These are phyloP conservation scores for Euptelea pleiosperma DNA, from an alignment of 164 flowering plant genomes.

Conservation along the genomic window DNA sequence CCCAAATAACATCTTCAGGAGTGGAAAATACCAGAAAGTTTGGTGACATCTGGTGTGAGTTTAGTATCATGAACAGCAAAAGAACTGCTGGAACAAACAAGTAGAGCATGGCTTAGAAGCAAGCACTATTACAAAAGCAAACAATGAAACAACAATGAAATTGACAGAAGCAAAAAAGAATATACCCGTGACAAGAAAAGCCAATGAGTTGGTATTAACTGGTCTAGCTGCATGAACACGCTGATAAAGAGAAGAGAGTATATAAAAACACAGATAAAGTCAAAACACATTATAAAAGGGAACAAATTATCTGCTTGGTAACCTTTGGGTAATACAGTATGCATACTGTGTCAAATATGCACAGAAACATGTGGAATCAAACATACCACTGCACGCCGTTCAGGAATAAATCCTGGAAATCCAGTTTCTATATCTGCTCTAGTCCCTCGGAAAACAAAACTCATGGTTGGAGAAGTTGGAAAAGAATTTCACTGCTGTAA, in stretches of 20 bases:
- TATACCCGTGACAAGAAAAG: slow-evolving; percentile 87
- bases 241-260: slow-evolving; percentile 47
- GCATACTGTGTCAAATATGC: not conserved
- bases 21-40: slow-evolving; percentile 76
- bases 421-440: slow-evolving; percentile 77
- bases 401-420: slow-evolving; percentile 67
- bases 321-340: not conserved
- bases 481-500: too few relatives aligned
- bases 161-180: slow-evolving; percentile 3
- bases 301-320: not conserved
- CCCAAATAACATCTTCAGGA: not conserved
- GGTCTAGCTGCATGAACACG: slow-evolving; percentile 75
- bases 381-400: slow-evolving; percentile 69
- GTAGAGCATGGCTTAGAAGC: slow-evolving; percentile 1
- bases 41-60: slow-evolving; percentile 89
- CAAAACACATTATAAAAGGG: not conserved
- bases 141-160: not conserved
- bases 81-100: slow-evolving; percentile 50
- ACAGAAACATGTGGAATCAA: not conserved
- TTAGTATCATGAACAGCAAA: slow-evolving; percentile 80
- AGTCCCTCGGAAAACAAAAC: slow-evolving; percentile 73
- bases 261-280: not conserved
- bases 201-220: slow-evolving; percentile 73
- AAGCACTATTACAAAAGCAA: not conserved
- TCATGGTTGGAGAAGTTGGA: slow-evolving; percentile 39